Evolutionary conservation across 805 yeast genomes (phyloP), one percentile per base, ranked within the genome.

Genomic region (Yamadazyma endophytica): DNA sequence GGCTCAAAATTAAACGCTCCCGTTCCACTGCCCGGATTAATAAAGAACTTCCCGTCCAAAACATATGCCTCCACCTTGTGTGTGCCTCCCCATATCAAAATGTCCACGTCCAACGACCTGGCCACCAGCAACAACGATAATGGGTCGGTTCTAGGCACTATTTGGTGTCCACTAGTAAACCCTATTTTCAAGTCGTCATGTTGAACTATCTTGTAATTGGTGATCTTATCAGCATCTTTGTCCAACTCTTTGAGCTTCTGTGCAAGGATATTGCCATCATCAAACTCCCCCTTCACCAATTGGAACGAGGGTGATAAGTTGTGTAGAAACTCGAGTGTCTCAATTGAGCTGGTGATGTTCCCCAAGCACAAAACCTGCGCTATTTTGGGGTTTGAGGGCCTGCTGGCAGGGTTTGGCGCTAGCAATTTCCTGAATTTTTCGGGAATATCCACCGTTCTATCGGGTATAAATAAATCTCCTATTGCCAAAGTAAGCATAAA

Each of bases 1-100:
- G 79, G 81, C 29, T 55, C 60, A 19, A 83, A 72, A 25, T 73
- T 71, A 43, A 73, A 77, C 0, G 97, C 96, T 16, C 98, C 98
- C 0, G 97, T 89, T 24, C 95, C 95, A 51, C 95, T 82, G 0
- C 98, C 98, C 0, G 98, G 97, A 54, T 86, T 90, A n/a, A 92
- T 73, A 50, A 92, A 92, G 54, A 89, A 86, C 57, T 85, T 86
- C 14, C 94, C 95, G 43, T 88, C 97, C 36, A 89, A 62, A 7
- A 92, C 84, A 50, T 88, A 90, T 0, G 97, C 96, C 51, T 90
- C 97, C 4, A 87, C 94, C 42, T 78, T 76, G 53, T 87, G 95
- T 2, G 95, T 82, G 0, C 96, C 95, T 9, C 97, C 97, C 83
- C 92, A 87, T 9, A 92, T 67, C 43, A 92, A 64, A 4, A 92